A percentile compares a stretch with the other conserved stretches of the same genome.
Conservation (phyloP, 305 asterid species). For the Fraxinus angustifolia region DNA sequence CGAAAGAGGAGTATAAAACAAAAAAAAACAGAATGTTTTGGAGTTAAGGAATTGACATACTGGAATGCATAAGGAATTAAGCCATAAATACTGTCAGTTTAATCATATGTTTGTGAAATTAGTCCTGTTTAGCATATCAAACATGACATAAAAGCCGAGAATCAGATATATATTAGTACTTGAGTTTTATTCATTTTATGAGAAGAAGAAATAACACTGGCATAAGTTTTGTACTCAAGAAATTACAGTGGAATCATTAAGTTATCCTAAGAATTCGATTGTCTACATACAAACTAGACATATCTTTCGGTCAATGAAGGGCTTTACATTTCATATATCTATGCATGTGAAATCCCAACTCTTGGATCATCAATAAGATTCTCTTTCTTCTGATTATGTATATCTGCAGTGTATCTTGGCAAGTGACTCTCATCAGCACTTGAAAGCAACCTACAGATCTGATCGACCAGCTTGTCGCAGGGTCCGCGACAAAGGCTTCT, state of each 20-base stretch:
- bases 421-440: not conserved
- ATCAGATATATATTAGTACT: not conserved
- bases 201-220: not conserved
- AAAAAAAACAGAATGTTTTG: not conserved
- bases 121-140: not conserved
- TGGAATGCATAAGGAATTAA: not conserved
- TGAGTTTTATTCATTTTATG: not conserved
- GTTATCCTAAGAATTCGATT: conserved; percentile 17
- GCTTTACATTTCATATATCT: not conserved
- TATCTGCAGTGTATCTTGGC: conserved; percentile 9
- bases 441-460: not conserved
- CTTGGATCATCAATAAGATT: conserved; percentile 16
- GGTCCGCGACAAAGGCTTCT: not conserved
- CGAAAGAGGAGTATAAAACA: not conserved
- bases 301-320: not conserved
- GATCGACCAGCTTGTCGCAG: not conserved
- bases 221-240: not conserved
- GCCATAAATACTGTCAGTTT: not conserved
- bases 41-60: not conserved
- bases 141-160: not conserved
- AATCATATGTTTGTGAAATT: not conserved
- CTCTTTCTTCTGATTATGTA: not conserved
- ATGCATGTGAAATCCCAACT: conserved; percentile 22
- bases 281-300: conserved; percentile 23
- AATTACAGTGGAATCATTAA: not conserved